These are phyloP conservation scores for Musa schizocarpa DNA, from an alignment of 176 grass and related monocot genomes.

Conservation along the genomic window DNA sequence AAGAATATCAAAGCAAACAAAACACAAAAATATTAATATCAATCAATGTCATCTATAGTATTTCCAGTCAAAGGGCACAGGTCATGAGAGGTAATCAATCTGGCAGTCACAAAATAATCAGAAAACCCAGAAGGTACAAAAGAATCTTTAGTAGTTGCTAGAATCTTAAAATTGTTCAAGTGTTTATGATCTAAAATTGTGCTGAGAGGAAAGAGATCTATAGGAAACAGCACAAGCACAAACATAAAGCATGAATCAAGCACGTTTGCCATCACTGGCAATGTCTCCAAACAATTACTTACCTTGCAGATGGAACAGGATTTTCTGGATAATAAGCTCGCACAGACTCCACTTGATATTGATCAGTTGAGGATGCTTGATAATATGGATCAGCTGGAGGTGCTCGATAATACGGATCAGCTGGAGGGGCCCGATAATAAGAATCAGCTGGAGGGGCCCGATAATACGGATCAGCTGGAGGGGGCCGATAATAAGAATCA, in stretches of 20 bases:
- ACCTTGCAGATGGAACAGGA: constrained; percentile 23
- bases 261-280: background rate
- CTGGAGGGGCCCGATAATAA: background rate
- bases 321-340: constrained; percentile 26
- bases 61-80: no score
- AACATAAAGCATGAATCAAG: background rate
- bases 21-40: background rate
- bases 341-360: constrained; percentile 11
- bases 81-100: no score
- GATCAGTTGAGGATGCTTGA: constrained; percentile 13
- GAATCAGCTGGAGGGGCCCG: background rate
- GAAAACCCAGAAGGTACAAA: background rate
- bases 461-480: no score
- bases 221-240: background rate
- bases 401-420: background rate
- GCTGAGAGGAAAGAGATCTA: background rate
- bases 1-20: background rate
- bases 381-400: background rate
- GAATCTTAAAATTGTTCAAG: background rate
- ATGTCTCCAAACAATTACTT: constrained; percentile 4
- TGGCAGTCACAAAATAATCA: no score
- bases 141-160: background rate
- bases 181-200: background rate
- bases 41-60: no score
- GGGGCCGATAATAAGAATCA: no score